These are phyloP conservation scores for Nakazawaea molendinolei DNA, from an alignment of 805 yeast genomes.

Conservation along the genomic window DNA sequence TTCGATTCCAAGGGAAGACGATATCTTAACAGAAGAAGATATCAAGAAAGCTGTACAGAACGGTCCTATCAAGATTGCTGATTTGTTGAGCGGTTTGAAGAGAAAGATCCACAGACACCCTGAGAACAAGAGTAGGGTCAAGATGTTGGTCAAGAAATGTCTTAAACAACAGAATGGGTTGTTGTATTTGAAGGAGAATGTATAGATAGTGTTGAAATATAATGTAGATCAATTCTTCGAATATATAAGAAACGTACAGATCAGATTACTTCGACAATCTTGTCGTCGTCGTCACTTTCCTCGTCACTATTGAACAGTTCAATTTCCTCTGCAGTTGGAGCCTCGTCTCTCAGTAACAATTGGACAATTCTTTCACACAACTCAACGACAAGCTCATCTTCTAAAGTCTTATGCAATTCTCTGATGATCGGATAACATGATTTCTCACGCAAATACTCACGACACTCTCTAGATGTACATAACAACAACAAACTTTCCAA, in stretches of 20 bases:
- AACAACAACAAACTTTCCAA: slow-evolving; percentile 75
- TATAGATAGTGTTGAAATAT: neutral
- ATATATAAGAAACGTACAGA: neutral
- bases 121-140: slow-evolving; percentile 56
- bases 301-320: slow-evolving; percentile 41
- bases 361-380: slow-evolving; percentile 82
- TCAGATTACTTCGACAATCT: slow-evolving; percentile 45
- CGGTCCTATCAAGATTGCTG: slow-evolving; percentile 46
- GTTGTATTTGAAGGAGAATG: slow-evolving; percentile 9
- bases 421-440: slow-evolving; percentile 82
- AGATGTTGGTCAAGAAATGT: slow-evolving; percentile 43
- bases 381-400: slow-evolving; percentile 42
- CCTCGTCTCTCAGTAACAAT: slow-evolving; percentile 88
- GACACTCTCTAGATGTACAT: slow-evolving; percentile 64
- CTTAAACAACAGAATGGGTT: slow-evolving; percentile 9
- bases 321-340: slow-evolving; percentile 35
- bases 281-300: slow-evolving; percentile 43
- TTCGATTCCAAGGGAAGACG: slow-evolving; percentile 14
- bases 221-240: no score
- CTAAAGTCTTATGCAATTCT: slow-evolving; percentile 65
- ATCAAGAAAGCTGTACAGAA: slow-evolving; percentile 55
- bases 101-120: slow-evolving; percentile 57
- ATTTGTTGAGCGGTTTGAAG: slow-evolving; percentile 53
- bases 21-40: slow-evolving; percentile 62
- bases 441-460: slow-evolving; percentile 74